These are phyloP conservation scores for Phytophthora chlamydospora DNA, from an alignment of 352 stramenopile genomes.

Conservation along the genomic window DNA sequence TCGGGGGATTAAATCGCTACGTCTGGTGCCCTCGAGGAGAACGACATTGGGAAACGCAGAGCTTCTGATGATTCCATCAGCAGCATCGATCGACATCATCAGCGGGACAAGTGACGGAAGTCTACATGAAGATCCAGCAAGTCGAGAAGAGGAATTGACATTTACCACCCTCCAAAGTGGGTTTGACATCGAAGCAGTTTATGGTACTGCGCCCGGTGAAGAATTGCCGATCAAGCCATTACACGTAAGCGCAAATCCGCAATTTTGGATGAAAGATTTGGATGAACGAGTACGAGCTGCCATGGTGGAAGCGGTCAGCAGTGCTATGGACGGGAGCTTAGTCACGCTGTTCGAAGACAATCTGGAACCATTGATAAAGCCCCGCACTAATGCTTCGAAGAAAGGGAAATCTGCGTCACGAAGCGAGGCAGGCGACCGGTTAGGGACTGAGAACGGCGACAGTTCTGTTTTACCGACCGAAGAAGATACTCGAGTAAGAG, in stretches of 20 bases:
- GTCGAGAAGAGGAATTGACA: not conserved
- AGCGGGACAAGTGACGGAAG: not conserved
- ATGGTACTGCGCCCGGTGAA: slow-evolving; percentile 36
- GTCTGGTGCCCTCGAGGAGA: slow-evolving; percentile 22
- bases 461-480: slow-evolving; percentile 4
- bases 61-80: not conserved
- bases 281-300: slow-evolving; percentile 41
- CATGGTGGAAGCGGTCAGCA: slow-evolving; percentile 42
- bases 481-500: not conserved
- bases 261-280: slow-evolving; percentile 79
- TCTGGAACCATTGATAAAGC: slow-evolving; percentile 44
- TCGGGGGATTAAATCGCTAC: slow-evolving; percentile 43
- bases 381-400: slow-evolving; percentile 14
- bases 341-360: slow-evolving; percentile 51
- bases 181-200: slow-evolving; percentile 52
- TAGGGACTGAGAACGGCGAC: slow-evolving; percentile 3
- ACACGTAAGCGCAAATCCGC: slow-evolving; percentile 46
- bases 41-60: slow-evolving; percentile 6
- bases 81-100: not conserved
- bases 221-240: slow-evolving; percentile 48
- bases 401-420: slow-evolving; percentile 8
- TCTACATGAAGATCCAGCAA: not conserved
- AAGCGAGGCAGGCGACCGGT: not conserved
- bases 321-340: slow-evolving; percentile 46
- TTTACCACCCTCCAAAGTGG: slow-evolving; percentile 15